Evolutionary conservation across 2,329 filamentous ascomycete species (phyloP).

Genomic region (Trichoderma aggressivum): DNA sequence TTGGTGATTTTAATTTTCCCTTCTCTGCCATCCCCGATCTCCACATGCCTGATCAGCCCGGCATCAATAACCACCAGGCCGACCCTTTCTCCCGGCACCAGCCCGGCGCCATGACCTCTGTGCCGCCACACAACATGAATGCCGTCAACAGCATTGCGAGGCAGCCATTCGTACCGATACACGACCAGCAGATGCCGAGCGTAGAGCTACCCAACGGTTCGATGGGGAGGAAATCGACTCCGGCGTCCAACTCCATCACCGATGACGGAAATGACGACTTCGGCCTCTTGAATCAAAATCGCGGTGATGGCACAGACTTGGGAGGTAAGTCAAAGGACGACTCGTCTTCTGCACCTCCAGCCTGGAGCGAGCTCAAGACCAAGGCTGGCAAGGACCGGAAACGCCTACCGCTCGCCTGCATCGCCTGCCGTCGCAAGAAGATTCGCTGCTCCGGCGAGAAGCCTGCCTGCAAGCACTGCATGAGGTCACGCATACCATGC

Average conservation of each 20-base stretch:
- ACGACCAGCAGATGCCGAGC: constrained; percentile 28
- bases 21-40: constrained; percentile 39
- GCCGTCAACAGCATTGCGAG: constrained; percentile 22
- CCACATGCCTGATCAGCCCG: constrained; percentile 33
- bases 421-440: constrained; percentile 94
- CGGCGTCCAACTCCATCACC: constrained; percentile 42
- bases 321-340: constrained; percentile 54
- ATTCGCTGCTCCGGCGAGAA: constrained; percentile 98
- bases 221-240: constrained; percentile 42
- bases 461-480: constrained; percentile 93
- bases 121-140: constrained; percentile 23
- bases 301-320: constrained; percentile 52
- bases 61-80: constrained; percentile 31
- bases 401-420: constrained; percentile 86
- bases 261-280: constrained; percentile 60
- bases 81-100: constrained; percentile 37
- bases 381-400: constrained; percentile 96
- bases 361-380: constrained; percentile 81
- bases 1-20: constrained; percentile 52
- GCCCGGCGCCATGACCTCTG: constrained; percentile 22
- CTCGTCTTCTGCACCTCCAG: constrained; percentile 56
- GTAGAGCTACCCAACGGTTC: constrained; percentile 45
- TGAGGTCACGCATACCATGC: constrained; percentile 87
- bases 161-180: constrained; percentile 25
- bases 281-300: constrained; percentile 45